Percentiles rank a stretch among this genome's conserved stretches.
These are phyloP conservation scores for Gaultheria prostrata DNA, from an alignment of 148 eudicot species.

Conservation along the genomic window DNA sequence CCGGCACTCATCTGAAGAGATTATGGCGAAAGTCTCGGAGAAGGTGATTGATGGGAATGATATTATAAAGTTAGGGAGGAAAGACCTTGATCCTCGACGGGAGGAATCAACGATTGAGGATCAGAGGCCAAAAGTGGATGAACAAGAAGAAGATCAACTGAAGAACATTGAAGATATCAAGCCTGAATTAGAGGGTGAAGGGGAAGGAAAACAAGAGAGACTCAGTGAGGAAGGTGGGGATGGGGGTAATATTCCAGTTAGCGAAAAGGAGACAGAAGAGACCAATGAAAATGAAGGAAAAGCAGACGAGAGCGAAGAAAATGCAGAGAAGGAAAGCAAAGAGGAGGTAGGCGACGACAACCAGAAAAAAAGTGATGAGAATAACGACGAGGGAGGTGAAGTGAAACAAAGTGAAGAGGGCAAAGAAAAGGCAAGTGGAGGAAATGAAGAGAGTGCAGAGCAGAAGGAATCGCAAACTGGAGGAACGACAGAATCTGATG, in stretches of 20 bases:
- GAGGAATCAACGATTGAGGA: slow-evolving; percentile 23
- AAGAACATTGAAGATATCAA: slow-evolving; percentile 31
- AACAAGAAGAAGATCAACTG: slow-evolving; percentile 6
- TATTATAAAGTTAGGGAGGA: slow-evolving; percentile 60
- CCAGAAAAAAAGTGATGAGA: slow-evolving; percentile 24
- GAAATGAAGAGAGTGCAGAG: slow-evolving; percentile 18
- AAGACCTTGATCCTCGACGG: slow-evolving; percentile 45
- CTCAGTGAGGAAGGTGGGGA: slow-evolving; percentile 21
- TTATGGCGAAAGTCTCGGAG: slow-evolving; percentile 25
- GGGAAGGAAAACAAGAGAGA: slow-evolving; percentile 16
- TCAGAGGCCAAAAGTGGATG: slow-evolving; percentile 36
- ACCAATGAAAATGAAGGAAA: neutral
- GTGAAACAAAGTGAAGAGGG: slow-evolving; percentile 12
- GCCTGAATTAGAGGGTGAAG: slow-evolving; percentile 17
- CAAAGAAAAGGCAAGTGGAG: slow-evolving; percentile 26
- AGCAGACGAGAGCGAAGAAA: neutral
- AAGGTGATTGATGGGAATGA: slow-evolving; percentile 21
- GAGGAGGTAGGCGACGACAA: slow-evolving; percentile 1
- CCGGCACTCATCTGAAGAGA: slow-evolving; percentile 41
- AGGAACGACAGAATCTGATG: slow-evolving; percentile 23
- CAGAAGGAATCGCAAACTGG: slow-evolving; percentile 20
- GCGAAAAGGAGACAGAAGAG: slow-evolving; percentile 10
- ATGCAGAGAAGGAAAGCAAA: neutral
- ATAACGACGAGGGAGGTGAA: slow-evolving; percentile 12
- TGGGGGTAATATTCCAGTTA: neutral